Evolutionary conservation across 1,139 yeast species (phyloP).

Genomic region (Magnusiomyces starmeri): DNA sequence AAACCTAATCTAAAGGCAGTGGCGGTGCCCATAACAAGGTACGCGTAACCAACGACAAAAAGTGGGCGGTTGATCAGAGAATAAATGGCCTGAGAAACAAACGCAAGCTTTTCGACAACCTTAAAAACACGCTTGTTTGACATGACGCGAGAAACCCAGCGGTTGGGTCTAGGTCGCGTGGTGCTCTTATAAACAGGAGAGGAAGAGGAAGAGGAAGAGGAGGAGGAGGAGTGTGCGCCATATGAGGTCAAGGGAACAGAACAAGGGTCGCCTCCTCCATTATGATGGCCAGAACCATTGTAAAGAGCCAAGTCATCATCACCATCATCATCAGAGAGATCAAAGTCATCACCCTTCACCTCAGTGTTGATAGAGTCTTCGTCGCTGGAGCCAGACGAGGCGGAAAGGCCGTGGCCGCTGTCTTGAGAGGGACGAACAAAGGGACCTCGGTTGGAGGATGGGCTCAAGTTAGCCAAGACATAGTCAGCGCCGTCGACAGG

Average conservation of each 20-base stretch:
- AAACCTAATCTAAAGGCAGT: constrained; percentile 65
- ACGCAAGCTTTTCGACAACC: constrained; percentile 37
- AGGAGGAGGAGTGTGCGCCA: constrained; percentile 12
- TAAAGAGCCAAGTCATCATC: constrained; percentile 6
- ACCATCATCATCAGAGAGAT: constrained; percentile 13
- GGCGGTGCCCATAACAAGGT: constrained; percentile 69
- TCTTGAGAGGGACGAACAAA: constrained; percentile 23
- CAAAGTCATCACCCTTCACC: constrained; percentile 9
- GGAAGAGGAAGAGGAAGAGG: constrained; percentile 8
- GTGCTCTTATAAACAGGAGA: not conserved
- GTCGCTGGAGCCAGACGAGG: not conserved
- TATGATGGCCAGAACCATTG: no score
- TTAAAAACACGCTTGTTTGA: constrained; percentile 29
- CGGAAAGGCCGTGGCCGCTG: constrained; percentile 23
- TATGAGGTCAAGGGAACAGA: constrained; percentile 12
- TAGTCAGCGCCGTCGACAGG: constrained; percentile 36
- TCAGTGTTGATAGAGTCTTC: constrained; percentile 7
- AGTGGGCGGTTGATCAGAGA: constrained; percentile 57
- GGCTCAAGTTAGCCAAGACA: constrained; percentile 23
- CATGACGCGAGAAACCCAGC: constrained; percentile 25
- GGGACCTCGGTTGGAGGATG: constrained; percentile 8
- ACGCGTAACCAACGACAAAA: constrained; percentile 51
- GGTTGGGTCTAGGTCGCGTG: constrained; percentile 15
- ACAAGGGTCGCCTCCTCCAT: no score
- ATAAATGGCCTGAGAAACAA: constrained; percentile 38